Base-by-base conservation (phyloP, 495 filamentous ascomycete genomes). In the Glonium stellatum region DNA sequence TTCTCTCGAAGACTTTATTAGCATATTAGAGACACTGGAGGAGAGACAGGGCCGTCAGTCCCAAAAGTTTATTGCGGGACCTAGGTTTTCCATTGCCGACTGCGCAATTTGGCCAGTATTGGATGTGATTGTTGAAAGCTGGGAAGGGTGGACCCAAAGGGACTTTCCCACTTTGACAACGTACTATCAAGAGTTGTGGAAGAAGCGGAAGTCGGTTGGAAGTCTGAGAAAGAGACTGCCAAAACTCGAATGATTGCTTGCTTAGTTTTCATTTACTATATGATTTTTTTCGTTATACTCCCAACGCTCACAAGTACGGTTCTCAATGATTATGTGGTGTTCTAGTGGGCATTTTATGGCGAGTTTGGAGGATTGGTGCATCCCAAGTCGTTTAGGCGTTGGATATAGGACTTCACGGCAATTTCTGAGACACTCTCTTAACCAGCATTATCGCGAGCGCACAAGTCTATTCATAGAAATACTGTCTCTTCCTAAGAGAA, bases 91-190 rank as follows among this genome's bases (percentile, higher is more conserved):
- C 1, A 76, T 88, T 15, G 86, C 83, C 10, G 88, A 92, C 69
- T 89, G 82, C 65, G 81, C 83, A 0, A 73, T 89, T 10, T 90
- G 85, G 85, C 87, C 88, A 0, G 77, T 88, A 10, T 71, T 92
- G 42, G 70, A 84, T 52, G 79, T 84, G 31, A 78, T 88, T 10
- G 72, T 82, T 5, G 25, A 5, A 5, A 59, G 61, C 11, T 65
- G 66, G 66, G 66, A 65, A 13, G 58, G 34, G 1, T 65, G 62
- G 62, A 60, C 3, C 41, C 47, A 59, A 27, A 56, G 63, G 41
- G 27, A 51, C 12, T 68, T 62, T 41, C 66, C 65, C 12, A 4
- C 13, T 3, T 42, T 67, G 48, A 64, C 65, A 11, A 57, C 60
- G 46, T 67, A 64, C 41, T 67, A 64, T 42, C 41, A 34, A 42